phyloP scores from a whole-genome alignment of 805 yeast genomes.

The Cyberlindnera nakhonratchasimensis region DNA sequence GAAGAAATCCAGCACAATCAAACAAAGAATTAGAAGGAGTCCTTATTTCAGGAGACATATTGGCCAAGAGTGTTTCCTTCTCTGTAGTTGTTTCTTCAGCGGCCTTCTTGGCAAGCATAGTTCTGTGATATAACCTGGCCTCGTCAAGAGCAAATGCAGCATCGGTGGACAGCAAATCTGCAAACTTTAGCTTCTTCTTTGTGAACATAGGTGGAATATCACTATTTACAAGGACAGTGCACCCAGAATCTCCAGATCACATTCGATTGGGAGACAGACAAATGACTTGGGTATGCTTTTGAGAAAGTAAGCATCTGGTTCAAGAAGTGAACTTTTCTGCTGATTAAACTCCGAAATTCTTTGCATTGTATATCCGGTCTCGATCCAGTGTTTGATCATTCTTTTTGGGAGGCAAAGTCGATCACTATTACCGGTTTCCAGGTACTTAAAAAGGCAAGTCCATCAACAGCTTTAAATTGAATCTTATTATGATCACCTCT shows the following conservation, averaged over 20 bases:
- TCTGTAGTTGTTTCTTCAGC: conserved; percentile 87
- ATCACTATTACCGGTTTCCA: conserved; percentile 24
- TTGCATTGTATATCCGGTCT: conserved; percentile 35
- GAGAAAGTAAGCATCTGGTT: conserved; percentile 39
- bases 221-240: conserved; percentile 41
- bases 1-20: conserved; percentile 85
- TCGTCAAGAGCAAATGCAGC: conserved; percentile 51
- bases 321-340: conserved; percentile 33
- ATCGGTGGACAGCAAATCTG: conserved; percentile 44
- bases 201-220: conserved; percentile 29
- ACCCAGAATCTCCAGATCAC: conserved; percentile 40
- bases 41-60: conserved; percentile 82
- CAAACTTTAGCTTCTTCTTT: conserved; percentile 36
- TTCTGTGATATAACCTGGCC: conserved; percentile 42
- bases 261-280: conserved; percentile 45
- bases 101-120: conserved; percentile 74
- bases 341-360: conserved; percentile 34
- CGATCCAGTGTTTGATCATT: conserved; percentile 37
- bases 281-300: conserved; percentile 34
- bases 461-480: conserved; percentile 32
- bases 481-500: conserved; percentile 28
- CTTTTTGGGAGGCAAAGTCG: conserved; percentile 33
- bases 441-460: conserved; percentile 33
- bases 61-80: conserved; percentile 82
- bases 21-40: conserved; percentile 90